Conservation (phyloP, 2,329 filamentous ascomycete genomes). For the Annulohypoxylon truncatum region DNA sequence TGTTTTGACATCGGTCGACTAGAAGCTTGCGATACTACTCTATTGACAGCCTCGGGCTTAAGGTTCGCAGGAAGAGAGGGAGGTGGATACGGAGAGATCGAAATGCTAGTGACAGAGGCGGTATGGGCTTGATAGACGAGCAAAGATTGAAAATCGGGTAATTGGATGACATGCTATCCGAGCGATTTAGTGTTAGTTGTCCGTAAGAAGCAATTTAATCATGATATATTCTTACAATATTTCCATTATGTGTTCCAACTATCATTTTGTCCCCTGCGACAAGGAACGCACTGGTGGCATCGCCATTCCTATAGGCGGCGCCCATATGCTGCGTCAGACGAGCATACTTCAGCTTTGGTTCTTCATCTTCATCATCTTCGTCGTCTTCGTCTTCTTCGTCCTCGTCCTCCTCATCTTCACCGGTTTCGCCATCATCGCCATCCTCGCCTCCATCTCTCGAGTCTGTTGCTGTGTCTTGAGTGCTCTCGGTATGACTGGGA, state of each 20-base stretch:
- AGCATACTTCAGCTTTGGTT: slow-evolving; percentile 93
- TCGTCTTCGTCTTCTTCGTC: slow-evolving; percentile 75
- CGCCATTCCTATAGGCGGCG: slow-evolving; percentile 90
- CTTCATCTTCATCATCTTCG: slow-evolving; percentile 88
- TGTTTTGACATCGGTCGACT: slow-evolving; percentile 54
- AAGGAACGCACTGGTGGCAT: slow-evolving; percentile 91
- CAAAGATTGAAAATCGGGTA: slow-evolving; percentile 83
- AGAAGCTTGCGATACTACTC: slow-evolving; percentile 51
- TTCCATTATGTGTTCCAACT: slow-evolving; percentile 94
- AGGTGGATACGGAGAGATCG: slow-evolving; percentile 86
- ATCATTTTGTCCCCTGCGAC: slow-evolving; percentile 98
- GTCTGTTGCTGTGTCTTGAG: slow-evolving; percentile 57
- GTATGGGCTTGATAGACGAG: slow-evolving; percentile 93
- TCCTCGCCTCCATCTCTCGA: slow-evolving; percentile 63
- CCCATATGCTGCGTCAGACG: slow-evolving; percentile 84
- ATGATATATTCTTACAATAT: slow-evolving; percentile 74
- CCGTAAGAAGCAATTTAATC: slow-evolving; percentile 26
- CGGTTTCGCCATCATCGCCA: slow-evolving; percentile 61
- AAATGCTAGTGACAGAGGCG: slow-evolving; percentile 89
- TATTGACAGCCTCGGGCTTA: slow-evolving; percentile 56
- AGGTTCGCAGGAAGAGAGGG: slow-evolving; percentile 64
- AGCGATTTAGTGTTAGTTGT: slow-evolving; percentile 2
- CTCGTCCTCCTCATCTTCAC: slow-evolving; percentile 59
- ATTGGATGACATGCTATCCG: slow-evolving; percentile 75
- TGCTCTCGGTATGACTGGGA: slow-evolving; percentile 33